Evolutionary conservation across 352 stramenopile genomes (phyloP).

Genomic region (Phytophthora parvispora): DNA sequence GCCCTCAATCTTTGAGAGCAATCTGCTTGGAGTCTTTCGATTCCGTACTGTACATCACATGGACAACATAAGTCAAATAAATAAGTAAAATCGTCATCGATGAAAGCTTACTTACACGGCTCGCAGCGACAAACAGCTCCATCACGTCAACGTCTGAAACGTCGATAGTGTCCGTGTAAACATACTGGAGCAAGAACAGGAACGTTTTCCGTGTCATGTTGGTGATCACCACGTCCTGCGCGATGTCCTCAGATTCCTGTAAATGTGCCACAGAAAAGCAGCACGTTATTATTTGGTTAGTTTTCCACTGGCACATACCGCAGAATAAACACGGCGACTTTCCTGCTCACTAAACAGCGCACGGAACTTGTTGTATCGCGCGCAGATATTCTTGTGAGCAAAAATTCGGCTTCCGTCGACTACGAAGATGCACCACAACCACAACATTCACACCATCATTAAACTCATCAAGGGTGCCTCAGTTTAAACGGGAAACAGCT

Average conservation of each 20-base stretch:
- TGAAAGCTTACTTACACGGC: neutral
- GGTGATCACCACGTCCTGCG: neutral
- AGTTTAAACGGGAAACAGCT: neutral
- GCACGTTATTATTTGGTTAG: neutral
- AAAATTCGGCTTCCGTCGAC: neutral
- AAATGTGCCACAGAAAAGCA: neutral
- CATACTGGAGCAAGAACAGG: neutral
- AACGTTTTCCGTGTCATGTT: neutral
- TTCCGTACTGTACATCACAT: neutral
- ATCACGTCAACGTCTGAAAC: neutral
- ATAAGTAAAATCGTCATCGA: neutral
- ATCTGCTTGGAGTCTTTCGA: neutral
- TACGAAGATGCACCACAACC: neutral
- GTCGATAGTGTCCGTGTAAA: neutral
- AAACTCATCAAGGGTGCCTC: neutral
- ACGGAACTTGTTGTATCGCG: neutral
- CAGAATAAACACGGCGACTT: neutral
- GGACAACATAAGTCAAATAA: neutral
- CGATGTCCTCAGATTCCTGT: neutral
- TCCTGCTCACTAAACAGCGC: neutral
- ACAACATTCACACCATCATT: neutral
- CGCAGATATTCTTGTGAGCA: neutral
- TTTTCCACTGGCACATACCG: neutral
- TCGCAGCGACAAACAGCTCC: neutral
- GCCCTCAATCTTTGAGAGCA: neutral